Evolutionary conservation across 192 early-diverging fungal species (phyloP).

Genomic region (Coemansia reversa): DNA sequence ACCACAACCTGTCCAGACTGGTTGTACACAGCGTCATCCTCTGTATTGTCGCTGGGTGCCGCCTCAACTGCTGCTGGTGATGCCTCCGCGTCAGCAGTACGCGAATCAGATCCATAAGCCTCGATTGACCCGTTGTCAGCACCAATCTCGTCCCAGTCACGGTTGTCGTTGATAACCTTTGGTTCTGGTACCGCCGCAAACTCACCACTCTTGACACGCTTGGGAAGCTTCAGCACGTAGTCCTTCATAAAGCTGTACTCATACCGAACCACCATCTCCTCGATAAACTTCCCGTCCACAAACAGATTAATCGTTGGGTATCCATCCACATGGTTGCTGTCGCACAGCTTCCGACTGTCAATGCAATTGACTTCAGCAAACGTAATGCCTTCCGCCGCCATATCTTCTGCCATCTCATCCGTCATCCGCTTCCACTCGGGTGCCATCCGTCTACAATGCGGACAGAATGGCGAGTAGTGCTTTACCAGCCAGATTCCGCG

Average conservation of each 20-base stretch:
- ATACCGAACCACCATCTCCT: conserved; percentile 38
- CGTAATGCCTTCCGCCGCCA: conserved; percentile 50
- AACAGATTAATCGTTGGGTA: conserved; percentile 68
- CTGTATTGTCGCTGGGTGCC: conserved; percentile 4
- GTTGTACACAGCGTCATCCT: conserved; percentile 42
- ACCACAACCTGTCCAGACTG: conserved; percentile 56
- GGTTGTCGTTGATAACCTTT: conserved; percentile 39
- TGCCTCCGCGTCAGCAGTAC: background rate
- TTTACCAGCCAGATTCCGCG: conserved; percentile 77
- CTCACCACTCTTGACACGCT: conserved; percentile 29
- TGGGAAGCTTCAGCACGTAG: conserved; percentile 43
- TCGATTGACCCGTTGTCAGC: conserved; percentile 12
- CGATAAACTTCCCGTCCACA: conserved; percentile 34
- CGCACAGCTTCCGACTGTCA: conserved; percentile 62
- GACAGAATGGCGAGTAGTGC: conserved; percentile 87
- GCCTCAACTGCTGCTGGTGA: background rate
- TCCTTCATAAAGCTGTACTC: conserved; percentile 36
- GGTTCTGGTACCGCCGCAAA: conserved; percentile 26
- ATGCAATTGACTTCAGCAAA: conserved; percentile 73
- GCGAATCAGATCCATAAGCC: background rate
- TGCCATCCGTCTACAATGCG: conserved; percentile 78
- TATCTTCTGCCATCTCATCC: conserved; percentile 38
- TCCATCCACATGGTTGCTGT: conserved; percentile 56
- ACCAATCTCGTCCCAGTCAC: conserved; percentile 36
- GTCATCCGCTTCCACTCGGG: conserved; percentile 76